These are phyloP conservation scores for Coemansia javaensis DNA, from an alignment of 192 early-diverging fungal genomes.

Conservation along the genomic window DNA sequence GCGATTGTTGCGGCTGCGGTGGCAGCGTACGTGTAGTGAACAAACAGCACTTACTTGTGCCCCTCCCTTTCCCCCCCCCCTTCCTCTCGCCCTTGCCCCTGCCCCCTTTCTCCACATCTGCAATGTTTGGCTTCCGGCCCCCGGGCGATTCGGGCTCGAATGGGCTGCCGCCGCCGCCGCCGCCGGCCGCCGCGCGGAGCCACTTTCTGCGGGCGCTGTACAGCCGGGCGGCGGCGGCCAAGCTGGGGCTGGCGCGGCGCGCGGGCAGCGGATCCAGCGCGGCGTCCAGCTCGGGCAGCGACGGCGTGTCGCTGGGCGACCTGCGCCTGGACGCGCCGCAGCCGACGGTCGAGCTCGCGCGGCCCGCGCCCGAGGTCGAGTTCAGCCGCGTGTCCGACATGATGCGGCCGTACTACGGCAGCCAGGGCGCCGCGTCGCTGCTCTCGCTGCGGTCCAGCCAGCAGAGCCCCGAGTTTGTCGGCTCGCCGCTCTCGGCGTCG, in stretches of 20 bases:
- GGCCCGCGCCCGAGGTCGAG: slow-evolving; percentile 41
- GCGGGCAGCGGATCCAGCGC: slow-evolving; percentile 1
- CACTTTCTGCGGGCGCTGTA: slow-evolving; percentile 39
- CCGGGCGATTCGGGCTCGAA: no score
- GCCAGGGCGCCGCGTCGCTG: slow-evolving; percentile 28
- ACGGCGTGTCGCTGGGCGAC: slow-evolving; percentile 9
- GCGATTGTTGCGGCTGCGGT: slow-evolving; percentile 11
- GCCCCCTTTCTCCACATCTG: background rate
- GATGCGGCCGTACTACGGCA: slow-evolving; percentile 6
- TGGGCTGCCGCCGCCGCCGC: no score
- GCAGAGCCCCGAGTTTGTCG: slow-evolving; percentile 1
- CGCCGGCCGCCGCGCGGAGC: slow-evolving; percentile 13
- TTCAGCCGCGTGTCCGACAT: slow-evolving; percentile 26
- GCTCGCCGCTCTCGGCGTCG: slow-evolving; percentile 5
- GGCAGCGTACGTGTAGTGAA: no score
- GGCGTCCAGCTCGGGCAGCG: slow-evolving; percentile 5
- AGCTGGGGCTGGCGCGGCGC: background rate
- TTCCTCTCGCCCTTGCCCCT: background rate
- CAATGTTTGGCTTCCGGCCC: background rate
- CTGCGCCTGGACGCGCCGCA: slow-evolving; percentile 16
- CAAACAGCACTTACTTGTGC: no score
- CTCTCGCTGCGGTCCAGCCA: slow-evolving; percentile 35
- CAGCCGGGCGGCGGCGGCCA: slow-evolving; percentile 10
- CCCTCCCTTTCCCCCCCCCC: no score
- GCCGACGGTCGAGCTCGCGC: slow-evolving; percentile 39